Base-by-base conservation (phyloP, 192 early-diverging fungal genomes). In the Backusella parvicylindrica region DNA sequence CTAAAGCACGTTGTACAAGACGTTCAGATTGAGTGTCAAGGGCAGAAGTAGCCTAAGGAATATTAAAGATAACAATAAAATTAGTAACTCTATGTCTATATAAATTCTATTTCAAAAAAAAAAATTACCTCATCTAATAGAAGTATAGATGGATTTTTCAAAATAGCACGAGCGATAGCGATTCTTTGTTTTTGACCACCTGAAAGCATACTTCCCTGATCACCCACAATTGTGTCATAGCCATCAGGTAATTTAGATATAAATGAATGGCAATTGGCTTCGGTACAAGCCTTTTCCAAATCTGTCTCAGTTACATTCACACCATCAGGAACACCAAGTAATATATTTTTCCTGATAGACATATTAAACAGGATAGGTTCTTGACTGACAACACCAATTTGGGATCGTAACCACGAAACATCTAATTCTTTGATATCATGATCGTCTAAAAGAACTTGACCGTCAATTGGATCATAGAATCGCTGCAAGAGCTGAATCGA, bases 81-180 rank as follows among this genome's bases (percentile, higher is more conserved):
- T n/a, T n/a, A n/a, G n/a, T n/a, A n/a, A n/a, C n/a, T n/a, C n/a
- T n/a, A n/a, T n/a, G n/a, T n/a, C n/a, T n/a, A n/a, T n/a, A n/a
- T n/a, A n/a, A n/a, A n/a, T n/a, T n/a, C n/a, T n/a, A n/a, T n/a
- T n/a, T n/a, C n/a, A n/a, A n/a, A n/a, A n/a, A n/a, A n/a, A n/a
- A n/a, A n/a, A n/a, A n/a, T n/a, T 63, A 73, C 71, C 65, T 96
- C 95, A 80, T 96, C 95, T 5, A 95, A 83, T 12, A 95, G 77
- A 49, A 98, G 84, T 12, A 98, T 93, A 26, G 77, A 77, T 7
- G 96, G 95, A 80, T 95, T 89, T 75, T 92, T 93, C 63, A 96
- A 87, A 70, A 97, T 84, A 13, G 95, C 94, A 37, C 96, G 88
- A 30, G 96, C 95, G 84, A 98, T 97, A 63, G 95, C 94, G 76